Conservation (phyloP, 2,329 filamentous ascomycete genomes). For the Fusarium dlaminii region DNA sequence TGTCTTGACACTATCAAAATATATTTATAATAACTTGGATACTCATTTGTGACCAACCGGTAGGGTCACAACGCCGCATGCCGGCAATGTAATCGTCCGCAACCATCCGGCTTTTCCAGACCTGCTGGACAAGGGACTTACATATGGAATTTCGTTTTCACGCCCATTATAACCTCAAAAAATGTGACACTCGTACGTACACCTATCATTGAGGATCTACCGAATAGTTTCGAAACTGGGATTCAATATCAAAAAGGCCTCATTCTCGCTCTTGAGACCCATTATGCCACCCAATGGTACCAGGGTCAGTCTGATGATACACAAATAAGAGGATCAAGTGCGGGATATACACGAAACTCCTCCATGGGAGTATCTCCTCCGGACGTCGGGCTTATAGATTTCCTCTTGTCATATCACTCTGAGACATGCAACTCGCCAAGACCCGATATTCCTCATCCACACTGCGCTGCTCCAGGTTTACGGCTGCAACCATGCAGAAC, state of each 20-base stretch:
- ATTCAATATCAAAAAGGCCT: constrained; percentile 7
- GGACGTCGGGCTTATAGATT: background rate
- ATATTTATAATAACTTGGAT: background rate
- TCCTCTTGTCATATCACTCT: constrained; percentile 30
- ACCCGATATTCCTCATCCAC: constrained; percentile 29
- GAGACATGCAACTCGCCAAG: constrained; percentile 29
- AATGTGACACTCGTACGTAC: background rate
- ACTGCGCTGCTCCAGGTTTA: constrained; percentile 31
- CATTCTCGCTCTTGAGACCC: background rate
- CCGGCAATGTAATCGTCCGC: background rate
- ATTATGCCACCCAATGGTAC: constrained; percentile 18
- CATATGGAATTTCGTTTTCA: constrained; percentile 1
- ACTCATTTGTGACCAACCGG: constrained; percentile 9
- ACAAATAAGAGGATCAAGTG: constrained; percentile 23
- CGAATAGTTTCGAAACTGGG: background rate
- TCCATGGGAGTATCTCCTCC: constrained; percentile 13
- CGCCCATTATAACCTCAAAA: constrained; percentile 4
- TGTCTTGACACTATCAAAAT: background rate
- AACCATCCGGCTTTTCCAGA: background rate
- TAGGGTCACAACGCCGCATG: constrained; percentile 10
- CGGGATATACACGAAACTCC: constrained; percentile 26
- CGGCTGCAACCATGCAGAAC: constrained; percentile 33
- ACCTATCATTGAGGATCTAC: background rate
- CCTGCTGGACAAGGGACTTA: background rate
- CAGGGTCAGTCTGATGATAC: constrained; percentile 21